Percentiles rank a stretch among this genome's conserved stretches.
Evolutionary conservation across 2,329 filamentous ascomycete genomes (phyloP).

Genomic region (Furcasterigmium furcatum): DNA sequence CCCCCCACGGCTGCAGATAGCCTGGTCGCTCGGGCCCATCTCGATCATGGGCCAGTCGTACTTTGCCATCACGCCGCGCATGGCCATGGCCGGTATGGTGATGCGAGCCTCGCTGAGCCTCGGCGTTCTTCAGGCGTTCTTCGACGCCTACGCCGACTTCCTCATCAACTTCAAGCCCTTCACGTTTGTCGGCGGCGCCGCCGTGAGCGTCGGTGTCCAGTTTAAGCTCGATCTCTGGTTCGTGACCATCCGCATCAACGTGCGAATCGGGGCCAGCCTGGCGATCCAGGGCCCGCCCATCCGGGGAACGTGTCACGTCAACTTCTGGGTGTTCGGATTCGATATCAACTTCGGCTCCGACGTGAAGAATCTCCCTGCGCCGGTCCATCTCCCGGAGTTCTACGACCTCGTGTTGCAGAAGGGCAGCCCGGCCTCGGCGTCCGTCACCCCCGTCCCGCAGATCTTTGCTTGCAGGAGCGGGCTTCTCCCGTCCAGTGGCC

Average conservation of each 20-base stretch:
- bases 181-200: conserved; percentile 25
- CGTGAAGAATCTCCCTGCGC: not conserved
- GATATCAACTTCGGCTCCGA: conserved; percentile 10
- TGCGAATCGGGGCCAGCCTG: conserved; percentile 12
- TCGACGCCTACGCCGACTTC: conserved; percentile 36
- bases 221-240: conserved; percentile 21
- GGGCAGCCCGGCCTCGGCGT: not conserved
- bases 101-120: conserved; percentile 22
- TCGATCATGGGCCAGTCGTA: conserved; percentile 35
- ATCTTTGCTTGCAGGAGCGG: not conserved
- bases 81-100: conserved; percentile 35
- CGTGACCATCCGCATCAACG: conserved; percentile 10
- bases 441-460: not conserved
- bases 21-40: conserved; percentile 27
- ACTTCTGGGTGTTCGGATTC: conserved; percentile 20
- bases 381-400: not conserved
- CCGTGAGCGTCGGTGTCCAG: conserved; percentile 16
- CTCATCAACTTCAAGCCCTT: conserved; percentile 37
- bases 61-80: conserved; percentile 42
- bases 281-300: conserved; percentile 12
- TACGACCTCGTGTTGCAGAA: not conserved
- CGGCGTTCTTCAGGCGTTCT: conserved; percentile 31
- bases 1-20: conserved; percentile 32
- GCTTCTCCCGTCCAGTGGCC: not conserved
- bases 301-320: conserved; percentile 16